Evolutionary conservation across 2,329 filamentous ascomycete species (phyloP), one percentile per base, ranked within the genome.

Genomic region (Botrytis squamosa): DNA sequence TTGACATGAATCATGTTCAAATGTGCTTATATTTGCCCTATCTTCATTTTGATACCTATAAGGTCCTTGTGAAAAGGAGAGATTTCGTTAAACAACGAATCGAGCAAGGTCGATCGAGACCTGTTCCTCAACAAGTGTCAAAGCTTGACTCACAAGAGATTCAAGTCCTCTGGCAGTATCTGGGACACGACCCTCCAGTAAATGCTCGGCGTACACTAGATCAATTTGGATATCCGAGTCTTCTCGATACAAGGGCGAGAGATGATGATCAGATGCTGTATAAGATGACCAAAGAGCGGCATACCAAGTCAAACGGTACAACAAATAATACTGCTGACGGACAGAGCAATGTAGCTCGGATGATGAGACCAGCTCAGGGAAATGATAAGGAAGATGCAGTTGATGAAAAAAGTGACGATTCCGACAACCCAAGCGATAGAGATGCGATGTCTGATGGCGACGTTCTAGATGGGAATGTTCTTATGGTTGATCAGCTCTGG

Each of bases 401-500:
- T 7, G 38, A 59, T 40, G n/a, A 12, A 29, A 18, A 44, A 3
- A 38, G 14, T 8, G 49, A 20, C 16, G 59, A 70, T 59, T 38
- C 33, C 1, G 46, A 29, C 18, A 29, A 36, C 8, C 46, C 33
- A 40, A 70, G 33, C 8, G 63, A 71, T 33, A 74, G 44, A 36
- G 68, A 70, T 40, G 16, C 66, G 10, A 57, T 59, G 14, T 16
- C 40, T n/a, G 49, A 72, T 20, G 52, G 74, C 22, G 70, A 74
- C 52, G 49, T 73, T 63, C 62, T 74, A 3, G 74, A 75, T 59
- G 73, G 74, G 8, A 74, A 74, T 44, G 66, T 75, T 2, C 52
- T 74, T 4, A 74, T 74, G 73, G 70, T 73, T 46, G 74, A 74
- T 42, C 73, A 75, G 59, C 63, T 75, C 20, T 75, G 74, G 72